Conservation (phyloP, 2,329 filamentous ascomycete genomes). For the Orbilia javanica region DNA sequence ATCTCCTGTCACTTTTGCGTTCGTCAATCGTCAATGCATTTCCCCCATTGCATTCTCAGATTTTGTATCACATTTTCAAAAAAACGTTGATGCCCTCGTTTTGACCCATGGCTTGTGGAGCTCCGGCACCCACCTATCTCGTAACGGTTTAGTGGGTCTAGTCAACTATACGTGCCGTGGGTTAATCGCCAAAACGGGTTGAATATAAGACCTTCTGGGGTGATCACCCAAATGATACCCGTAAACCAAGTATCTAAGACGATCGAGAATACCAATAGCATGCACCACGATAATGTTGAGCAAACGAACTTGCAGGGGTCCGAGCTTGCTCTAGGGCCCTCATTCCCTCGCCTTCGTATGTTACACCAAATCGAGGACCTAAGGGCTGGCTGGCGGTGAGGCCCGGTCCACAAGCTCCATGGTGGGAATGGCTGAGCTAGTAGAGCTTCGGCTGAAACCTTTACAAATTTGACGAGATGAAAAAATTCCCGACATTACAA, state of each 20-base stretch:
- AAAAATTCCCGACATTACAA: constrained; percentile 34
- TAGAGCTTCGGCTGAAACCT: constrained; percentile 15
- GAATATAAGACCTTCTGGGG: constrained; percentile 16
- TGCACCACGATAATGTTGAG: constrained; percentile 28
- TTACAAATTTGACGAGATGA: constrained; percentile 3
- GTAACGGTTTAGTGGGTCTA: constrained; percentile 1
- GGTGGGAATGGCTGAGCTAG: background rate
- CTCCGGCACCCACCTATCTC: background rate
- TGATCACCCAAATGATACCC: background rate
- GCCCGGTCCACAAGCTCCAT: constrained; percentile 1
- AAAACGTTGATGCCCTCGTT: background rate
- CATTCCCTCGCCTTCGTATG: background rate
- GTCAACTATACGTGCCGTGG: constrained; percentile 5
- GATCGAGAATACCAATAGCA: background rate
- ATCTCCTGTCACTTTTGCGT: constrained; percentile 14
- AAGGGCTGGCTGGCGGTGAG: constrained; percentile 10
- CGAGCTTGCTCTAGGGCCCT: constrained; percentile 1
- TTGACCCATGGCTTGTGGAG: constrained; percentile 8
- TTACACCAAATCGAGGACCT: constrained; percentile 10
- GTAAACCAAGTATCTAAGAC: background rate
- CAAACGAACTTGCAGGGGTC: constrained; percentile 1
- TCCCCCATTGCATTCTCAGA: constrained; percentile 8
- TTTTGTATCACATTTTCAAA: constrained; percentile 22
- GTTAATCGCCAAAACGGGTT: background rate
- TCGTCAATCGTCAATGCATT: constrained; percentile 22